A percentile compares a stretch with the other conserved stretches of the same genome.
Evolutionary conservation across 2,329 filamentous ascomycete species (phyloP).

Genomic region (Erysiphe pulchra): DNA sequence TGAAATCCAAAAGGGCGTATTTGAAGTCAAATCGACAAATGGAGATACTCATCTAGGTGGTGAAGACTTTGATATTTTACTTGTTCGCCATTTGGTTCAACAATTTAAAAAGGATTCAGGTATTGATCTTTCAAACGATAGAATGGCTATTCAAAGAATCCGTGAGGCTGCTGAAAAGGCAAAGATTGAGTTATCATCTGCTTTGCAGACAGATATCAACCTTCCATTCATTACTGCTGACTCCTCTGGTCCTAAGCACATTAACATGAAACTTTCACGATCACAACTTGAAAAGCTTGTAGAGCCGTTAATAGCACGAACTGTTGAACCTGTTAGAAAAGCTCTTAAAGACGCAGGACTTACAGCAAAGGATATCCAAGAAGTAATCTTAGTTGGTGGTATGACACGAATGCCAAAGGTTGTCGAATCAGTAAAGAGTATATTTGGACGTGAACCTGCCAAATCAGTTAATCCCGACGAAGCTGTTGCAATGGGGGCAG

Average conservation of each 20-base stretch:
- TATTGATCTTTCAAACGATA: constrained; percentile 72
- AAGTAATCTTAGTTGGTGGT: constrained; percentile 92
- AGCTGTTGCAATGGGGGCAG: constrained; percentile 91
- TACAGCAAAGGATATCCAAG: constrained; percentile 79
- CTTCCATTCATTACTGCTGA: constrained; percentile 97
- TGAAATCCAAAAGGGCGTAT: constrained; percentile 92
- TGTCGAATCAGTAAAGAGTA: constrained; percentile 78
- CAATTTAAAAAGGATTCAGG: constrained; percentile 93
- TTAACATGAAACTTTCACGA: constrained; percentile 83
- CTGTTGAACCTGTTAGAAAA: constrained; percentile 83
- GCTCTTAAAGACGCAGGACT: constrained; percentile 88
- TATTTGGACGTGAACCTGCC: constrained; percentile 87
- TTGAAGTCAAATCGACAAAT: constrained; percentile 98
- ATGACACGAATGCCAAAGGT: constrained; percentile 99
- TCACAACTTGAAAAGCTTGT: constrained; percentile 84
- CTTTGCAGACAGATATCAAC: constrained; percentile 90
- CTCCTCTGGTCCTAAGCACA: constrained; percentile 88
- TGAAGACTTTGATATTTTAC: constrained; percentile 89
- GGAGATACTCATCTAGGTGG: constrained; percentile 96
- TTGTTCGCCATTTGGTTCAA: constrained; percentile 79
- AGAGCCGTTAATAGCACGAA: constrained; percentile 65
- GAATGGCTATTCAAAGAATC: constrained; percentile 98
- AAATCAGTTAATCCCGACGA: constrained; percentile 98
- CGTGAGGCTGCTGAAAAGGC: constrained; percentile 97
- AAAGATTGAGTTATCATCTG: constrained; percentile 95